Evolutionary conservation across 2,329 filamentous ascomycete genomes (phyloP).

Genomic region (Trichocomaceae sp.): DNA sequence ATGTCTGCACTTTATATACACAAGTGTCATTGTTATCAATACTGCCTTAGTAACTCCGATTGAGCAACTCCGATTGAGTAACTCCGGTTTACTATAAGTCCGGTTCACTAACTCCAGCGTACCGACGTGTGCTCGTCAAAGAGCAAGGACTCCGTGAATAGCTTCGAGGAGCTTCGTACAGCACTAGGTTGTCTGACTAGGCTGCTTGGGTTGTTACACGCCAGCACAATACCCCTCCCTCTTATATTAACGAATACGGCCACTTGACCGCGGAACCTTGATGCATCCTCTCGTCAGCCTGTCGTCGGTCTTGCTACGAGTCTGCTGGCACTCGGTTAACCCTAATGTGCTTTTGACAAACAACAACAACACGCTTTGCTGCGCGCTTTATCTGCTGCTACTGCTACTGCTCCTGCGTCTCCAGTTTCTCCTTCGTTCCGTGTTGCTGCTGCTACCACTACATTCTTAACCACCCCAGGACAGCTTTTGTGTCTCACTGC

Average conservation of each 20-base stretch:
- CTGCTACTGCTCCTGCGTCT: not conserved
- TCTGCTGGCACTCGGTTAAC: conserved; percentile 10
- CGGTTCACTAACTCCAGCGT: not conserved
- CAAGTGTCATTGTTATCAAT: not conserved
- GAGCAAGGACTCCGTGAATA: not conserved
- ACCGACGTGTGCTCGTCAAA: not conserved
- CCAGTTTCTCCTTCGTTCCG: no score
- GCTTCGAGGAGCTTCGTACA: not conserved
- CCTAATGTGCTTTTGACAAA: conserved; percentile 4
- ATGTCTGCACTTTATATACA: not conserved
- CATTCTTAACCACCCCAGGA: no score
- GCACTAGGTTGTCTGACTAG: not conserved
- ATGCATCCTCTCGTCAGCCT: conserved; percentile 9
- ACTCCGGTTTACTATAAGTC: not conserved
- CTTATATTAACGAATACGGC: no score
- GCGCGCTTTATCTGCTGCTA: not conserved
- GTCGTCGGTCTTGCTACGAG: conserved; percentile 11
- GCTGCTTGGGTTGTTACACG: not conserved
- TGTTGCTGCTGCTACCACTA: no score
- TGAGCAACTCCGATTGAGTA: not conserved
- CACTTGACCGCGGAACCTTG: no score
- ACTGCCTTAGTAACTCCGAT: not conserved
- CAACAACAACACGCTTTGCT: not conserved
- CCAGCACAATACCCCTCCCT: no score
- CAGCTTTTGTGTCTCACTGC: conserved; percentile 9